Percentiles rank a stretch among this genome's conserved stretches.
Conservation (phyloP, 192 early-diverging fungal species). For the Linnemannia zychae region DNA sequence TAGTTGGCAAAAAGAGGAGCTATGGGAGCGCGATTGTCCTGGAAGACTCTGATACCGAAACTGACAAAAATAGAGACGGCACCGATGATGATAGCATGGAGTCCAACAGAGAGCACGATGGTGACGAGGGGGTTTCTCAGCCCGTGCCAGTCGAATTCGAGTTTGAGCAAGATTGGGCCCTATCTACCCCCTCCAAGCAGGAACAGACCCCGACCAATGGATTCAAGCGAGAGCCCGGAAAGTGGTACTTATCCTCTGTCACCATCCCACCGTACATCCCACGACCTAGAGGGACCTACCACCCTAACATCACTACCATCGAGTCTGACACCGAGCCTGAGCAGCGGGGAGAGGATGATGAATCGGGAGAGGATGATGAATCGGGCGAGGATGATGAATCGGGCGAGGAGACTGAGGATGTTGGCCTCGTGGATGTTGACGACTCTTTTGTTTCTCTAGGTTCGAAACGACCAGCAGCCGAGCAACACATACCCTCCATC, state of each 20-base stretch:
- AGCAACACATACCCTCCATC: too few species aligned
- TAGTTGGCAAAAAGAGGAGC: neutral
- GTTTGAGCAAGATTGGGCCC: neutral
- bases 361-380: too few species aligned
- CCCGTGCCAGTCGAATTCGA: neutral
- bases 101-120: neutral
- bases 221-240: neutral
- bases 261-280: neutral
- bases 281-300: neutral
- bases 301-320: neutral
- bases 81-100: neutral
- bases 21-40: neutral
- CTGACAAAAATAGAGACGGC: neutral
- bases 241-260: conserved; percentile 1
- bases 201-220: neutral
- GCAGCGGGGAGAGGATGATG: neutral
- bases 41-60: neutral
- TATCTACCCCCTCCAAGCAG: neutral
- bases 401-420: neutral
- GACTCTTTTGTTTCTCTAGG: too few species aligned
- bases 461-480: too few species aligned
- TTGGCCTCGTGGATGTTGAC: too few species aligned
- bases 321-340: neutral
- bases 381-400: neutral
- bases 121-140: neutral